Evolutionary conservation across 1,284 basidiomycete species (phyloP), one percentile per base, ranked within the genome.

Genomic region (Singerocomus inundabilis): DNA sequence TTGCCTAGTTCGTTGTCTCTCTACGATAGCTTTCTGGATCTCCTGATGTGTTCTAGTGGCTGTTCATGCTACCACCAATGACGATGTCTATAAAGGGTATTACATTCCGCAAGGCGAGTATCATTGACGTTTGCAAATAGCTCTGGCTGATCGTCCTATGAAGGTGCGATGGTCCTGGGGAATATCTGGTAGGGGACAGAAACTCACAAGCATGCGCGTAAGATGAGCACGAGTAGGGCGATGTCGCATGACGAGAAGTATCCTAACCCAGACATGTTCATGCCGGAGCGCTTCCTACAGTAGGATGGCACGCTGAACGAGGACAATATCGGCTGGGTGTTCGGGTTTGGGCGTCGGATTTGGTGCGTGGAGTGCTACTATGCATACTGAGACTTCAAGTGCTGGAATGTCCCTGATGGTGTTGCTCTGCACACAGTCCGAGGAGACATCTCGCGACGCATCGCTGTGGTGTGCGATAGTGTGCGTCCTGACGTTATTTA

Each of bases 401-500:
- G 18, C n/a, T 45, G 9, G 10, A n/a, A n/a, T 8, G 3, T 33
- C 1, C 15, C 38, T 53, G 9, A 46, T 57, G 7, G 42, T 4
- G 9, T 15, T 2, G 4, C n/a, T n/a, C 8, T 26, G 8, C 7
- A 33, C 5, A 13, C 33, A 61, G 52, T 42, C 52, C 62, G 6
- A 62, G 60, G n/a, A 59, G 44, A 36, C 51, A 64, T 4, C n/a
- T 66, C 0, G 64, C 50, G 4, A 59, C 12, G 60, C 58, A 1
- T 66, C 60, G 8, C 8, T 65, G n/a, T 63, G 61, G 61, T 59
- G 29, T 43, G 58, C 62, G 11, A 57, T 65, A 28, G 60, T 35
- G 1, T 56, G 47, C 12, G 54, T 66, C 2, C 44, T 64, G 13
- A 12, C 46, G 4, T 0, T 54, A n/a, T 55, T 61, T 39, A 46